Evolutionary conservation across 345 rosid genomes (phyloP).

Genomic region (Ceriops tagal): DNA sequence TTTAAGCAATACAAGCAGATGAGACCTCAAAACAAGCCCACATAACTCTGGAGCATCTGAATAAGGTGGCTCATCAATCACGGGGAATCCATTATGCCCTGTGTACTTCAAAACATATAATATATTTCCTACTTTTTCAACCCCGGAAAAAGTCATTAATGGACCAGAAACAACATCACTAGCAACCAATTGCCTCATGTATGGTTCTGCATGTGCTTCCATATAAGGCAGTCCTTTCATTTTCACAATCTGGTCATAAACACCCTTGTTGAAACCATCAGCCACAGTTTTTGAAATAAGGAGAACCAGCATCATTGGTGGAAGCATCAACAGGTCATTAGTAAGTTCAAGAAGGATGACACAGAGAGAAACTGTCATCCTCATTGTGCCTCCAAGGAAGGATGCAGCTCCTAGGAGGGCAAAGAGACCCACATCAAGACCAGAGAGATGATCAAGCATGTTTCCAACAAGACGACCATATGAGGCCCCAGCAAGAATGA

Average conservation of each 20-base stretch:
- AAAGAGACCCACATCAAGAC: constrained; percentile 69
- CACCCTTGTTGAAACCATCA: constrained; percentile 76
- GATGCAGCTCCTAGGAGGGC: constrained; percentile 98
- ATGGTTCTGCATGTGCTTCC: constrained; percentile 93
- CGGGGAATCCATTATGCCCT: constrained; percentile 84
- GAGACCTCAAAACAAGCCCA: constrained; percentile 83
- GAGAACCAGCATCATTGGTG: constrained; percentile 82
- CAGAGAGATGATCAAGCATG: constrained; percentile 49
- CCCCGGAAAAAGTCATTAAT: constrained; percentile 50
- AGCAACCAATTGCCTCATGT: constrained; percentile 74
- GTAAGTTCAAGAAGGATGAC: constrained; percentile 91
- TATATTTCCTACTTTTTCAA: constrained; percentile 71
- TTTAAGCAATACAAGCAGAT: constrained; percentile 75
- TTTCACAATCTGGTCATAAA: constrained; percentile 80
- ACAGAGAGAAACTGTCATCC: constrained; percentile 92
- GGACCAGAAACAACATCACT: constrained; percentile 74
- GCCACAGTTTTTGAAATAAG: constrained; percentile 87
- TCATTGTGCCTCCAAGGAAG: constrained; percentile 96
- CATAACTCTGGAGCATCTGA: constrained; percentile 66
- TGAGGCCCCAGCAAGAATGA: constrained; percentile 89
- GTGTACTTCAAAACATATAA: constrained; percentile 48
- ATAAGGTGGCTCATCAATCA: constrained; percentile 83
- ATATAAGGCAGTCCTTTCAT: constrained; percentile 83
- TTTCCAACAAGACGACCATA: constrained; percentile 81
- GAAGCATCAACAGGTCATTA: constrained; percentile 75